Evolutionary conservation across 176 grass and related monocot species (phyloP).

Genomic region (Rhipidocladum racemiflorum): DNA sequence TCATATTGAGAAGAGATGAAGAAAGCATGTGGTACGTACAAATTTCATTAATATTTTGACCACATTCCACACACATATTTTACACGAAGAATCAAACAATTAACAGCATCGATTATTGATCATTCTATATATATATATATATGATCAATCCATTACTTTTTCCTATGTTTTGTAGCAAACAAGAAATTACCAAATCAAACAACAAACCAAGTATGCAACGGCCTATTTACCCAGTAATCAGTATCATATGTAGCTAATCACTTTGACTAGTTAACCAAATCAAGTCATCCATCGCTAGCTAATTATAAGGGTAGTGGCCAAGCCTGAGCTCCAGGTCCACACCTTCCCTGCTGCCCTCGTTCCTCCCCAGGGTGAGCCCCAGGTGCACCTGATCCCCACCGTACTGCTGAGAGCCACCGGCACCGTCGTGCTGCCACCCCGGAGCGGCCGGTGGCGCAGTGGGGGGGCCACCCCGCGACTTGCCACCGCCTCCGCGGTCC

Average conservation of each 20-base stretch:
- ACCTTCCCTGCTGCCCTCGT: conserved; percentile 14
- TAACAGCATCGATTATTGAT: neutral
- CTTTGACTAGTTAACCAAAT: neutral
- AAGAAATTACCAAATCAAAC: neutral
- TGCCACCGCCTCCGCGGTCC: conserved; percentile 25
- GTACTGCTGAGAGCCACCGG: neutral
- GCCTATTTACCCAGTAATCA: conserved; percentile 18
- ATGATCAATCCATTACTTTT: neutral
- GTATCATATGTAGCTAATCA: neutral
- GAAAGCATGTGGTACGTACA: neutral
- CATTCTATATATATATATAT: neutral
- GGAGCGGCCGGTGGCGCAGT: neutral
- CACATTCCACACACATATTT: neutral
- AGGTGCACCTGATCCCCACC: conserved; percentile 8
- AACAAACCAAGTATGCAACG: neutral
- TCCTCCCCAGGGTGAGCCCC: conserved; percentile 36
- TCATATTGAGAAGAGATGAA: neutral
- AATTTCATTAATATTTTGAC: neutral
- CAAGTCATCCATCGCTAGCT: neutral
- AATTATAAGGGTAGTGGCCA: conserved; percentile 40
- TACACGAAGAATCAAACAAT: neutral
- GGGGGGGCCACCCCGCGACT: neutral
- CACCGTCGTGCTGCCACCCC: neutral
- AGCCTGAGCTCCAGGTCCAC: conserved; percentile 63
- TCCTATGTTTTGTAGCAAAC: neutral